Percentiles rank a stretch among this genome's conserved stretches.
Evolutionary conservation across 306 rosid genomes (phyloP).

Genomic region (Corylus heterophylla): DNA sequence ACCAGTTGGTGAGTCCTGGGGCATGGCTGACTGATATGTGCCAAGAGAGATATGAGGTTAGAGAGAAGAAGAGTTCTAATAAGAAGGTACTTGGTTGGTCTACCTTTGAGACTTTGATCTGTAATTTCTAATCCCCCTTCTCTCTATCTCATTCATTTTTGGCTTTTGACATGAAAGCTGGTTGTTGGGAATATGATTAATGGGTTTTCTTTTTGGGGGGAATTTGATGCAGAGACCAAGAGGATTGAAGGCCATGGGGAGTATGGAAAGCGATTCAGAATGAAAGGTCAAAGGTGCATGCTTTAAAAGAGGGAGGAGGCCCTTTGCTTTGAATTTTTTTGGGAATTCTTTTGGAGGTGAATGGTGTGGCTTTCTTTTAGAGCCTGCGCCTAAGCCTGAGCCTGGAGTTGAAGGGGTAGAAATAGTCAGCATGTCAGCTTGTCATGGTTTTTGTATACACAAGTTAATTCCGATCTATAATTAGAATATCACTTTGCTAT

Average conservation of each 20-base stretch:
- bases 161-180: neutral
- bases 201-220: neutral
- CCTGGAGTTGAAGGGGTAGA: neutral
- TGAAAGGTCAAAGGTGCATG: slow-evolving; percentile 17
- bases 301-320: neutral
- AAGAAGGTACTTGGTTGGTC: slow-evolving; percentile 60
- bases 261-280: slow-evolving; percentile 74
- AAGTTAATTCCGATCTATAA: neutral
- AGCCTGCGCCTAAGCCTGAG: too few relatives aligned
- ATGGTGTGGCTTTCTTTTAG: slow-evolving; percentile 3
- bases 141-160: neutral
- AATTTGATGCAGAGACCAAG: slow-evolving; percentile 61
- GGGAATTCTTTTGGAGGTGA: slow-evolving; percentile 4
- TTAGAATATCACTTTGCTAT: neutral
- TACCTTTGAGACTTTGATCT: neutral
- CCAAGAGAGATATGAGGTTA: slow-evolving; percentile 88
- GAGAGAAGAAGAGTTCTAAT: slow-evolving; percentile 79
- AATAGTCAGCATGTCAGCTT: neutral
- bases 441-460: neutral
- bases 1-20: slow-evolving; percentile 82
- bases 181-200: neutral
- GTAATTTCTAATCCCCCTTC: neutral
- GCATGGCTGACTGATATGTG: slow-evolving; percentile 91
- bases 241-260: slow-evolving; percentile 87
- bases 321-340: slow-evolving; percentile 15